Base-by-base conservation (phyloP, 371 early-diverging fungal genomes). In the Catenaria anguillulae region DNA sequence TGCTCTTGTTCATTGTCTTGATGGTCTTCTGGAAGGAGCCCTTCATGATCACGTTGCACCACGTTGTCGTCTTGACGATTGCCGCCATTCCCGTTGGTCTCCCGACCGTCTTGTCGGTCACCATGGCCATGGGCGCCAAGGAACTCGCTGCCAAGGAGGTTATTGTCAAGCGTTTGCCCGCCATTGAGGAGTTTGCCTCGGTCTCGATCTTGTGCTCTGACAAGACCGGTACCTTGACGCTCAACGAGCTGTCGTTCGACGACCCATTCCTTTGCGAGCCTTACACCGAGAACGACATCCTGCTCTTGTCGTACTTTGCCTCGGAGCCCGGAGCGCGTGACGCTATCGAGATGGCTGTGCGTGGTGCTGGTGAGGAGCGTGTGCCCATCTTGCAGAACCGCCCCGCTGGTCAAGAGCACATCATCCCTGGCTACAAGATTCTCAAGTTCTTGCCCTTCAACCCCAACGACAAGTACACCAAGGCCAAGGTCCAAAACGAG, bases 41-140 rank as follows among this genome's bases (percentile, higher is more conserved):
- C 33, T 65, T 68, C 71, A 62, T 71, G 82, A 59, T 83, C 77
- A 79, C 88, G 5, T 76, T 97, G 56, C 74, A 85, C 59, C 76
- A 88, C 55, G 89, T 91, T 65, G 84, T 96, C 0, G 84, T 93
- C 40, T 73, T 97, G 48, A 93, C 96, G 15, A 86, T 96, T 52
- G 94, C 96, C 60, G 97, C 97, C 61, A 93, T 97, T 64, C 97
- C 97, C 37, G 92, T 95, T 62, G 92, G 94, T 68, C 79, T 94
- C 31, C 94, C 92, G 17, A 91, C 97, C n/a, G 93, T 94, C 64
- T 81, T 96, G 79, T 90, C 93, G 2, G 93, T 93, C 17, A 94
- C 94, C 55, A 91, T 95, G 89, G 94, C 95, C 15, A 84, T 93
- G 50, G 95, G 94, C 65, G 91, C 96, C 33, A 84, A 85, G 66